Evolutionary conservation across 768 basidiomycete species (phyloP), one percentile per base, ranked within the genome.

Genomic region (Myochromella boudieri): DNA sequence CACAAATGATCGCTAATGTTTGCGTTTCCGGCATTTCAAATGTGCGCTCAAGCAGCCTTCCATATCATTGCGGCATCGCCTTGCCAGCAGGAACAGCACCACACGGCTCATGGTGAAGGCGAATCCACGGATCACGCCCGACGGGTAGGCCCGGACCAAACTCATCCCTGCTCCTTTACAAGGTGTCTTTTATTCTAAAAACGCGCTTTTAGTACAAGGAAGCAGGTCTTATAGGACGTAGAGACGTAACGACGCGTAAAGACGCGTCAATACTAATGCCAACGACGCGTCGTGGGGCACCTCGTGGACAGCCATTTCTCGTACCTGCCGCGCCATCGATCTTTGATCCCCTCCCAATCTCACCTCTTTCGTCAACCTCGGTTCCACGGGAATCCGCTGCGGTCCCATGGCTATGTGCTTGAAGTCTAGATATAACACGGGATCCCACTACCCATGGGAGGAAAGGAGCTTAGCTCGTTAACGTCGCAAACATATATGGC

Each of bases 231-330:
- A 18, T 27, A 44, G 32, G 28, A 41, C 44, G 21, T n/a, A 44
- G 12, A 51, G 38, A 67, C 63, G 61, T 65, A 70, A 72, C 58
- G 53, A 71, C 75, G 74, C 75, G 74, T 72, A 64, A 68, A 68
- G 60, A 74, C 75, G 74, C 72, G 72, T 74, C 60, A 52, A 48
- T 57, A 46, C 34, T 42, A 38, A 33, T 45, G 25, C 22, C 18
- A 39, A 22, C 50, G 55, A 48, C 47, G 46, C 53, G 52, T 55
- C 33, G 50, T 46, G 46, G 14, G 21, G 42, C 32, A 42, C 54
- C 52, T 57, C 56, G 46, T 55, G 53, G 47, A 37, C 33, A 28
- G 39, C 29, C 42, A 31, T 48, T 48, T 43, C 22, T 39, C 38
- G 46, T 46, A 39, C 45, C 54, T 56, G 49, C 45, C 52, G 48